Percentiles rank a stretch among this genome's conserved stretches.
Evolutionary conservation across 2,329 filamentous ascomycete species (phyloP).

Genomic region (Paracamarosporium sp.): DNA sequence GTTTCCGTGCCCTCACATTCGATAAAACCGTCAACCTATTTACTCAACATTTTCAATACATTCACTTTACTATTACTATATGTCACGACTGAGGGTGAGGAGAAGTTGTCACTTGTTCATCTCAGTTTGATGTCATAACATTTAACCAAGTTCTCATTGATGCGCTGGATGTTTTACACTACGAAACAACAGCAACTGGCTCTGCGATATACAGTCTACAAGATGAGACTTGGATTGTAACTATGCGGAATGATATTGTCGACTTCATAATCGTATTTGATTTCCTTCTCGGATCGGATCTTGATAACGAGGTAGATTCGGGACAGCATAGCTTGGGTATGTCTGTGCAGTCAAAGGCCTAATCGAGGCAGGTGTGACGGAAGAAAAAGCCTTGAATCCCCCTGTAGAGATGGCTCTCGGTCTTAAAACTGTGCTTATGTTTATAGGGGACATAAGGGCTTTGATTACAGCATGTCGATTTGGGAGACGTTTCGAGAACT

Average conservation of each 20-base stretch:
- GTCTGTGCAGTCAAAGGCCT: background rate
- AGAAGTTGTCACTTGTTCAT: background rate
- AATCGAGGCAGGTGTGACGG: no score
- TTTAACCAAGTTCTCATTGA: background rate
- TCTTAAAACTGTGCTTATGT: background rate
- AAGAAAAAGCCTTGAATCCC: no score
- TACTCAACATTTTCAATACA: background rate
- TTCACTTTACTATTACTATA: background rate
- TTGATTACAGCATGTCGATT: background rate
- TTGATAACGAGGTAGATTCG: background rate
- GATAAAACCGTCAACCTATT: background rate
- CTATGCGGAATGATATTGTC: background rate
- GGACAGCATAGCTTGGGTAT: background rate
- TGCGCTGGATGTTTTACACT: background rate
- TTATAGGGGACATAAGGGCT: background rate
- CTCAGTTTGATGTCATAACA: background rate
- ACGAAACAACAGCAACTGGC: background rate
- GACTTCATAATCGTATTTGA: background rate
- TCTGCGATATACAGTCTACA: background rate
- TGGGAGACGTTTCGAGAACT: background rate
- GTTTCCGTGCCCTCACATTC: no score
- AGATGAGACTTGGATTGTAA: no score
- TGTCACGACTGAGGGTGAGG: background rate
- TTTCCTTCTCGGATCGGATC: background rate
- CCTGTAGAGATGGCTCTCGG: background rate